Evolutionary conservation across 805 yeast genomes (phyloP).

Genomic region (Wickerhamiella musiphila): DNA sequence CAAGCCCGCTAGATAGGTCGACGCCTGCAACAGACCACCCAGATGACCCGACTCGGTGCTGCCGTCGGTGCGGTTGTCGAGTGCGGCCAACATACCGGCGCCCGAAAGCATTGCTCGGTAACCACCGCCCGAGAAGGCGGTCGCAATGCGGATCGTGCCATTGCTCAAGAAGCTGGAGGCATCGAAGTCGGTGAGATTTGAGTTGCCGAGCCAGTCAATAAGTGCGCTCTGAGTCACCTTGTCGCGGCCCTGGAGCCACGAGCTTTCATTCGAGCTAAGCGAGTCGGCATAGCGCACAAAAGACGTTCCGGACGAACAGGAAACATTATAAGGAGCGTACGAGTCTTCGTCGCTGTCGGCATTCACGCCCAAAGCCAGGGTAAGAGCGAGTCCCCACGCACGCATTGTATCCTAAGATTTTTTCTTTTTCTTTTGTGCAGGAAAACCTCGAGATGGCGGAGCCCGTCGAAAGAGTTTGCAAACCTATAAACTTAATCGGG

Average conservation of each 20-base stretch:
- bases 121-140: slow-evolving; percentile 72
- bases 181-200: slow-evolving; percentile 32
- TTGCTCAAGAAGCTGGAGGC: slow-evolving; percentile 20
- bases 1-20: slow-evolving; percentile 58
- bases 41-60: slow-evolving; percentile 36
- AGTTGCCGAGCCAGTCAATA: slow-evolving; percentile 27
- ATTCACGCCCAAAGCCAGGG: slow-evolving; percentile 3
- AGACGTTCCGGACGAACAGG: slow-evolving; percentile 25
- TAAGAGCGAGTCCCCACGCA: not conserved
- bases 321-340: slow-evolving; percentile 30
- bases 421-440: too few relatives aligned
- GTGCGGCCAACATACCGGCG: slow-evolving; percentile 66
- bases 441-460: too few relatives aligned
- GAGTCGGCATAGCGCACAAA: slow-evolving; percentile 20
- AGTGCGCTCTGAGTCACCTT: slow-evolving; percentile 25
- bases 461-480: too few relatives aligned
- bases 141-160: slow-evolving; percentile 31
- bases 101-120: slow-evolving; percentile 77
- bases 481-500: too few relatives aligned
- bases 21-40: slow-evolving; percentile 56
- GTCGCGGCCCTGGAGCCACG: slow-evolving; percentile 20
- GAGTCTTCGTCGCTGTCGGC: slow-evolving; percentile 24
- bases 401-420: too few relatives aligned
- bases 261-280: slow-evolving; percentile 16
- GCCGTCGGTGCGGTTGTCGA: slow-evolving; percentile 52